Conservation (phyloP, 192 early-diverging fungal species). For the Coemansia sp. region DNA sequence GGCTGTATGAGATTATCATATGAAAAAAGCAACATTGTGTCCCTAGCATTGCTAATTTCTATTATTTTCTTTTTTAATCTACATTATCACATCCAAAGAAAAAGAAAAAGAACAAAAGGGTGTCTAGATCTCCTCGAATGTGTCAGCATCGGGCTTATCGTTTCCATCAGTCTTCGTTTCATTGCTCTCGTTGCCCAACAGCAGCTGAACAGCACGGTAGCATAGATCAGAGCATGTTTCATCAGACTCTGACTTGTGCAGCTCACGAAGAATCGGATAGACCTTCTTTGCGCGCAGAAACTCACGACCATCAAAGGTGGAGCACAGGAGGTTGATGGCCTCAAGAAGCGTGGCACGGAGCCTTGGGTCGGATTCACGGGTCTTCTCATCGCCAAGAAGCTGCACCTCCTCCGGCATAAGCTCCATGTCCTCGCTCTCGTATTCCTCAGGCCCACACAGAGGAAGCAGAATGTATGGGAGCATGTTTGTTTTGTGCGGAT, state of each 20-base stretch:
- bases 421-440: conserved; percentile 90
- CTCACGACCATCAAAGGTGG: conserved; percentile 75
- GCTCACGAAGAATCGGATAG: conserved; percentile 82
- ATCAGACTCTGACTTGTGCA: conserved; percentile 75
- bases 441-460: conserved; percentile 87
- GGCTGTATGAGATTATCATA: not conserved
- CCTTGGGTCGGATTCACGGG: conserved; percentile 75
- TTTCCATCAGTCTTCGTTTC: conserved; percentile 46
- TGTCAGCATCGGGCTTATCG: conserved; percentile 6
- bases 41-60: not conserved
- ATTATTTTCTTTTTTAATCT: not conserved
- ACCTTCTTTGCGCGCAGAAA: conserved; percentile 76
- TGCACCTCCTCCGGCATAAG: conserved; percentile 92
- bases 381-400: conserved; percentile 78
- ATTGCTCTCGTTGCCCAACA: conserved; percentile 75
- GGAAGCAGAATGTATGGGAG: conserved; percentile 88
- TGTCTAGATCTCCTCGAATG: conserved; percentile 41
- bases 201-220: conserved; percentile 79
- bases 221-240: conserved; percentile 70
- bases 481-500: conserved; percentile 73
- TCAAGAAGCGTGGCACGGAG: conserved; percentile 78
- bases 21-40: not conserved
- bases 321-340: conserved; percentile 74
- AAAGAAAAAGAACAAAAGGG: not conserved
- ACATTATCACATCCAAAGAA: conserved; percentile 2